These are phyloP conservation scores for Colletotrichum lupini DNA, from an alignment of 2,329 filamentous ascomycete species.

Conservation along the genomic window DNA sequence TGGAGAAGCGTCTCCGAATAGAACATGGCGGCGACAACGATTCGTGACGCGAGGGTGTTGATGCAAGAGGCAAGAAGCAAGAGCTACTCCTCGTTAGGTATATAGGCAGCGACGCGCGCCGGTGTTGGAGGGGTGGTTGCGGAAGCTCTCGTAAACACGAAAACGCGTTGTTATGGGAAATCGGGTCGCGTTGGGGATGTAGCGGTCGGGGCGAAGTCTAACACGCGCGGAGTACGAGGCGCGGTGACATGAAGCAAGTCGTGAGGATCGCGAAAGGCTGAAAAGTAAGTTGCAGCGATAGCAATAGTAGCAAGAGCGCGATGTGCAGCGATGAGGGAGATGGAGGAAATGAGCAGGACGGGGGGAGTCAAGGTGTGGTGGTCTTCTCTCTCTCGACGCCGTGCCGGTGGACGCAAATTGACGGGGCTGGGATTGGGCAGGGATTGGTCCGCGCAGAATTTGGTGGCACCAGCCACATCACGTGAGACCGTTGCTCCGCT, in stretches of 20 bases:
- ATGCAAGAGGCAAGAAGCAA: conserved; percentile 16
- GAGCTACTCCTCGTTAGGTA: conserved; percentile 26
- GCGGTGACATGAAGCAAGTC: conserved; percentile 36
- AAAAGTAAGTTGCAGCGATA: conserved; percentile 32
- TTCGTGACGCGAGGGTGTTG: not conserved
- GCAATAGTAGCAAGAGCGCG: conserved; percentile 31
- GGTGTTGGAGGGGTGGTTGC: conserved; percentile 23
- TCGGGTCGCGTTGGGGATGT: conserved; percentile 33
- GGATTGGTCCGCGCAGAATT: conserved; percentile 31
- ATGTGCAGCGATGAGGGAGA: conserved; percentile 35
- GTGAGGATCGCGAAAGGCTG: conserved; percentile 25
- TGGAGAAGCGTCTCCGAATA: conserved; percentile 96
- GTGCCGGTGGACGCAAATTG: conserved; percentile 35
- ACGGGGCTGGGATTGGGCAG: conserved; percentile 37
- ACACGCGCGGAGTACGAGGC: conserved; percentile 24
- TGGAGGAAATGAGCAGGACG: conserved; percentile 35
- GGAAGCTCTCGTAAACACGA: conserved; percentile 39
- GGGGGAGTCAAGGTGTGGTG: conserved; percentile 34
- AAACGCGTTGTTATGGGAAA: conserved; percentile 38
- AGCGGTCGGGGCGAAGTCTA: conserved; percentile 28
- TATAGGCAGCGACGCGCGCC: conserved; percentile 33
- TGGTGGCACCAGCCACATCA: conserved; percentile 36
- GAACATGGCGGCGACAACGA: conserved; percentile 76
- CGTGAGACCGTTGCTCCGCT: conserved; percentile 23
- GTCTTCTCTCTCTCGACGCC: conserved; percentile 33